These are phyloP conservation scores for Tirmania nivea DNA, from an alignment of 495 filamentous ascomycete species.

Conservation along the genomic window DNA sequence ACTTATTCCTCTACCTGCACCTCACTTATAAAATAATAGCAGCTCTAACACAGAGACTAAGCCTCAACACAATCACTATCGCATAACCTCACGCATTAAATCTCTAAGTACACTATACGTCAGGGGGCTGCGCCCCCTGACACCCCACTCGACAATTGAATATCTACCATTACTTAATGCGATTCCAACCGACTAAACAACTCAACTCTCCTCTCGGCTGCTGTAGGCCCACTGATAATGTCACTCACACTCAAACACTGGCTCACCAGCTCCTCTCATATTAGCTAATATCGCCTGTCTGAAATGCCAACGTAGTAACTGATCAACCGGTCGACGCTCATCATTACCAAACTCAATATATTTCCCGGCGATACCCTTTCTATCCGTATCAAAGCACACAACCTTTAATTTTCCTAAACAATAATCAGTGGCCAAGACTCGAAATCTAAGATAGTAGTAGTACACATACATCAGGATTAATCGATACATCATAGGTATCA, in stretches of 20 bases:
- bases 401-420: conserved; percentile 17
- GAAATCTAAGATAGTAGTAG: background rate
- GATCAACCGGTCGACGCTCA: conserved; percentile 1
- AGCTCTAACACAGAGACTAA: too few relatives aligned
- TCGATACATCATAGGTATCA: conserved; percentile 7
- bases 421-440: background rate
- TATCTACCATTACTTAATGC: too few relatives aligned
- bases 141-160: too few relatives aligned
- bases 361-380: conserved; percentile 11
- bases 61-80: too few relatives aligned
- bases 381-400: conserved; percentile 10
- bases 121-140: too few relatives aligned
- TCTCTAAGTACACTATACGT: too few relatives aligned
- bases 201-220: conserved; percentile 14
- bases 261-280: conserved; percentile 19
- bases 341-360: too few relatives aligned
- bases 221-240: conserved; percentile 13
- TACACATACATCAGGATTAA: conserved; percentile 11
- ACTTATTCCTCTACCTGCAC: too few relatives aligned
- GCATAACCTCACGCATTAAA: too few relatives aligned
- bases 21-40: too few relatives aligned
- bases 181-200: background rate
- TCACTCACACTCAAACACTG: conserved; percentile 19
- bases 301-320: conserved; percentile 21
- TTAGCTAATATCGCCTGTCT: conserved; percentile 19